Base-by-base conservation (phyloP, 2,329 filamentous ascomycete species). In the Arthrobotrys iridis region DNA sequence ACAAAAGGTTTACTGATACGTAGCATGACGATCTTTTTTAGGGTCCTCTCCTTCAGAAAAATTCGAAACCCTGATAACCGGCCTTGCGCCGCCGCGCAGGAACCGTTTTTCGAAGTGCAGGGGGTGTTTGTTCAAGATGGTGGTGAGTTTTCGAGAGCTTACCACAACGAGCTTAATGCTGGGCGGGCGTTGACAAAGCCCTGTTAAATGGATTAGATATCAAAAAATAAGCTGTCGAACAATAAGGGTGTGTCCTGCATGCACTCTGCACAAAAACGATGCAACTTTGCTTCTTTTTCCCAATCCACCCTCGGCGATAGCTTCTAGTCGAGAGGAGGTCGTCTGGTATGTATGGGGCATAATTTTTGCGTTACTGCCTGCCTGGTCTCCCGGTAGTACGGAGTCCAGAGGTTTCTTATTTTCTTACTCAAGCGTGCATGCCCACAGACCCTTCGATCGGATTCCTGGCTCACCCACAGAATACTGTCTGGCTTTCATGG, bases 181-280 rank as follows among this genome's bases (percentile, higher is more conserved):
- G 10, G 50, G 55, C 33, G 59, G 62, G 62, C 59, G 70, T 74
- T 74, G 62, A 74, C 70, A 74, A 74, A 74, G 70, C 70, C 70
- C 50, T 66, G 70, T 67, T 62, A 37, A 28, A 62, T 43, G 55
- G 70, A 74, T 74, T 74, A 74, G 52, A 73, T 74, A 74, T 74
- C 70, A 74, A 66, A 74, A 74, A 74, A 67, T 74, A 74, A 74
- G 63, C 62, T 74, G 63, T 74, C 48, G 70, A 74, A 74, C 70
- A 74, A 74, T 67, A 64, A 65, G 60, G 60, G 68, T 59, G 40
- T 64, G 57, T 64, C 55, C 70, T 74, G 70, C 70, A 74, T 74
- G 62, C 70, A 74, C 55, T 46, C 62, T 62, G 62, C 62, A 58
- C 62, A 40, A 33, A n/a, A 60, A 20, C 30, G n/a, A 59, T 73